phyloP scores from a whole-genome alignment of 192 early-diverging fungal genomes.

The Gamsiella multidivaricata region DNA sequence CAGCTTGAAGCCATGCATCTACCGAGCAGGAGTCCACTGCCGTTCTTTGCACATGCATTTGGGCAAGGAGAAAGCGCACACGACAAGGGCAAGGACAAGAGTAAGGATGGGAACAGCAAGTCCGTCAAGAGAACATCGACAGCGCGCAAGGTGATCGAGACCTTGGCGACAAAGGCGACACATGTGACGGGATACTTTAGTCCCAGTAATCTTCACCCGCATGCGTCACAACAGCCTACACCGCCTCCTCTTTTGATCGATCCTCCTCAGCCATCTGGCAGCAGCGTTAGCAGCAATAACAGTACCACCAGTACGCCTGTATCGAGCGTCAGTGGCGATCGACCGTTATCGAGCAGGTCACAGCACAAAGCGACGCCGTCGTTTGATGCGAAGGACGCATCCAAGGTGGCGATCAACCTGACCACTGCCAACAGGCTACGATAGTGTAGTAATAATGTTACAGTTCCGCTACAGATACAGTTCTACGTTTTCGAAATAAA shows the following conservation, averaged over 20 bases:
- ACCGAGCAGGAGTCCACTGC: constrained; percentile 15
- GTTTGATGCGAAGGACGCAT: background rate
- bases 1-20: constrained; percentile 26
- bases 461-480: background rate
- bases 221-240: background rate
- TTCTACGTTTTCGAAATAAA: background rate
- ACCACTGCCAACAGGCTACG: constrained; percentile 7
- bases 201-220: constrained; percentile 9
- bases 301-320: background rate
- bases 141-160: constrained; percentile 41
- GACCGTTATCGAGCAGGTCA: constrained; percentile 7
- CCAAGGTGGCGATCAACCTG: constrained; percentile 1
- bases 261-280: background rate
- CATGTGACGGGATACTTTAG: constrained; percentile 50
- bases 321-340: background rate
- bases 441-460: background rate
- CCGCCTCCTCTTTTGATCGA: background rate
- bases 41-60: constrained; percentile 15
- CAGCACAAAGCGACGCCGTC: constrained; percentile 12
- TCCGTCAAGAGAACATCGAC: constrained; percentile 28
- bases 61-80: constrained; percentile 10
- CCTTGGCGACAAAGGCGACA: constrained; percentile 38
- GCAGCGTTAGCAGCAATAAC: background rate
- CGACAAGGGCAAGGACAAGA: constrained; percentile 6
- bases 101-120: constrained; percentile 13